Evolutionary conservation across 495 filamentous ascomycete genomes (phyloP).

Genomic region (Poronia punctata): DNA sequence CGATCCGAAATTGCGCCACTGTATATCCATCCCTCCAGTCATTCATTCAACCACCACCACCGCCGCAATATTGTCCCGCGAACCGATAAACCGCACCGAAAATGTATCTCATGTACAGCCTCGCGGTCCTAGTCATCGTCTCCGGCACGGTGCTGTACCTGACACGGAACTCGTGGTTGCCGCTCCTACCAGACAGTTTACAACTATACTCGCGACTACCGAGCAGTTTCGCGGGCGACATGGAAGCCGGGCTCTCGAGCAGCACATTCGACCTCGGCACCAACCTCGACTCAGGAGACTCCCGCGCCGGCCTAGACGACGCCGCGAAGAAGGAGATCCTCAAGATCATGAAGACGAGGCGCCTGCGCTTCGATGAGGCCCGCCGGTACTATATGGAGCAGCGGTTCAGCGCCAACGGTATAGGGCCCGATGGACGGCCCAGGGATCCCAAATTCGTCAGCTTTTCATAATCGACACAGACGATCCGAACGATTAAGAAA

Average conservation of each 20-base stretch:
- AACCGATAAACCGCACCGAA: constrained; percentile 8
- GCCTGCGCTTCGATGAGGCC: constrained; percentile 86
- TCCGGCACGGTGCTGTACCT: constrained; percentile 62
- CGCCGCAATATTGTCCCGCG: neutral
- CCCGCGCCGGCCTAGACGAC: constrained; percentile 71
- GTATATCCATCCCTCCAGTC: neutral
- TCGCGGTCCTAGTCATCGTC: constrained; percentile 57
- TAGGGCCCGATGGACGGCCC: constrained; percentile 80
- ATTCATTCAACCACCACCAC: neutral
- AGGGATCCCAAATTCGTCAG: constrained; percentile 92
- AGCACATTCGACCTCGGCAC: constrained; percentile 69
- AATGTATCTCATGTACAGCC: constrained; percentile 78
- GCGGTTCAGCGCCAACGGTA: constrained; percentile 76
- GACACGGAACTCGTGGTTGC: constrained; percentile 71
- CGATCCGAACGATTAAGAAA: too few relatives aligned
- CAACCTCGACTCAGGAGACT: constrained; percentile 73
- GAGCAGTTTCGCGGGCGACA: constrained; percentile 65
- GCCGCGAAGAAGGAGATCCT: constrained; percentile 70
- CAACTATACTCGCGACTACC: constrained; percentile 69
- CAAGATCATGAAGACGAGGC: constrained; percentile 73
- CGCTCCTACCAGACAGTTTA: constrained; percentile 49
- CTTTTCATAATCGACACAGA: constrained; percentile 55
- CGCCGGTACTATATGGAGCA: constrained; percentile 76
- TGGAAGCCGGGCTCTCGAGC: constrained; percentile 78
- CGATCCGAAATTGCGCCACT: too few relatives aligned